phyloP scores from a whole-genome alignment of 768 basidiomycete species.

The Naematelia aurantialba region DNA sequence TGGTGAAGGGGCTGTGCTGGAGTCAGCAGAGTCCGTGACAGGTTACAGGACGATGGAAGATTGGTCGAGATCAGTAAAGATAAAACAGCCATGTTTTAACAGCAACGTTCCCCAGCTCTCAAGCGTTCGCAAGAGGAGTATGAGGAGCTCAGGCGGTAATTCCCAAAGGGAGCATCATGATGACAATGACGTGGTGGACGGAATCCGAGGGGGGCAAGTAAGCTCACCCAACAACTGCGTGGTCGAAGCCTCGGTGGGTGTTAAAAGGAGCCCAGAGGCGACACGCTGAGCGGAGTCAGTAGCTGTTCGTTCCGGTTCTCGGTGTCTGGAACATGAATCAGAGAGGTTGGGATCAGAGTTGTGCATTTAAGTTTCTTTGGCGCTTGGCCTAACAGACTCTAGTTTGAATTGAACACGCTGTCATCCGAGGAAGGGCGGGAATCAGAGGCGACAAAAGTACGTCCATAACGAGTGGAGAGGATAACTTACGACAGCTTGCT shows the following conservation, averaged over 20 bases:
- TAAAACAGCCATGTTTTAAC: constrained; percentile 50
- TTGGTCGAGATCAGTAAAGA: constrained; percentile 27
- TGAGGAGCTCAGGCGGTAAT: constrained; percentile 47
- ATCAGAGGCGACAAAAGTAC: constrained; percentile 3
- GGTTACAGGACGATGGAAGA: constrained; percentile 3
- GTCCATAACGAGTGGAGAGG: constrained; percentile 5
- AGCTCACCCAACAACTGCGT: background rate
- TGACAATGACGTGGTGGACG: constrained; percentile 3
- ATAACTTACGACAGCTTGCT: too few relatives aligned
- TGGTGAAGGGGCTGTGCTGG: background rate
- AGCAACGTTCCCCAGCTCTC: constrained; percentile 29
- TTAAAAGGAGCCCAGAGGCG: background rate
- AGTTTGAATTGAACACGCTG: constrained; percentile 49
- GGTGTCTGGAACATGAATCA: too few relatives aligned
- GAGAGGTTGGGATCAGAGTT: constrained; percentile 33
- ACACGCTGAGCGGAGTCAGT: background rate
- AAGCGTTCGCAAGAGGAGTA: constrained; percentile 29
- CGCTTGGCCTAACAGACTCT: constrained; percentile 50
- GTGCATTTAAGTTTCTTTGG: constrained; percentile 48
- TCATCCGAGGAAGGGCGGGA: constrained; percentile 33
- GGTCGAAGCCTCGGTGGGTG: background rate
- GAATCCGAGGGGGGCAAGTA: background rate
- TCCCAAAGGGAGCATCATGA: constrained; percentile 47
- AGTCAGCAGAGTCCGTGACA: constrained; percentile 1
- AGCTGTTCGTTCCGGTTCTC: background rate